These are phyloP conservation scores for Aspergillus panamensis DNA, from an alignment of 495 filamentous ascomycete genomes.

Conservation along the genomic window DNA sequence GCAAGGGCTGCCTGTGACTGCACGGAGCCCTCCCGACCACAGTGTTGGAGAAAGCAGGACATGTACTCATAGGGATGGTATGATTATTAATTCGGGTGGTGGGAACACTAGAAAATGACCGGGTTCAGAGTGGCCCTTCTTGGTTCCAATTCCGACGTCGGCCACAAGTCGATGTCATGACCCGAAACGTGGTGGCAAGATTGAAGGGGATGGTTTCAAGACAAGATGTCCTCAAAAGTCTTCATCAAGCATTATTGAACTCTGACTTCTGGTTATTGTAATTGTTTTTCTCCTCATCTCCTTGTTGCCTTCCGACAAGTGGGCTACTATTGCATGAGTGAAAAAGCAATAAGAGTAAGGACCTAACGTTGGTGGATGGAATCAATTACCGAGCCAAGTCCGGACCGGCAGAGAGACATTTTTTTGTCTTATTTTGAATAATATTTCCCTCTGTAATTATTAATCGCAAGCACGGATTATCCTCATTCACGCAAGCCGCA, in stretches of 20 bases:
- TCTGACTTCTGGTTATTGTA: too few relatives aligned
- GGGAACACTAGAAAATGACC: neutral
- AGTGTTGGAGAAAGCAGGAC: neutral
- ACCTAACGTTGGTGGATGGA: neutral
- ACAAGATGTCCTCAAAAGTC: neutral
- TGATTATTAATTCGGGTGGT: neutral
- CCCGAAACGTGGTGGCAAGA: neutral
- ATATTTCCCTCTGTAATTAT: neutral
- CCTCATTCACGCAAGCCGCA: neutral
- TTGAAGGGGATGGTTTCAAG: neutral
- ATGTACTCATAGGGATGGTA: neutral
- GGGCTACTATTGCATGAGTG: too few relatives aligned
- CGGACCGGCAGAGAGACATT: neutral
- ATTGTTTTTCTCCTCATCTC: neutral
- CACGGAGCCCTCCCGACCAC: neutral
- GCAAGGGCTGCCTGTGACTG: too few relatives aligned
- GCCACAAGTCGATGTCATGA: neutral
- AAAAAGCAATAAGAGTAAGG: neutral
- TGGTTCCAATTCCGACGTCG: conserved; percentile 2
- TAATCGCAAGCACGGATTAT: neutral
- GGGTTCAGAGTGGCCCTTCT: neutral
- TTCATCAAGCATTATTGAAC: too few relatives aligned
- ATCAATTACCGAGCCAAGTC: neutral
- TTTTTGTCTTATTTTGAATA: too few relatives aligned
- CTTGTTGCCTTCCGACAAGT: too few relatives aligned